Conservation (phyloP, 2,329 filamentous ascomycete genomes). For the Xylaria hypoxylon region DNA sequence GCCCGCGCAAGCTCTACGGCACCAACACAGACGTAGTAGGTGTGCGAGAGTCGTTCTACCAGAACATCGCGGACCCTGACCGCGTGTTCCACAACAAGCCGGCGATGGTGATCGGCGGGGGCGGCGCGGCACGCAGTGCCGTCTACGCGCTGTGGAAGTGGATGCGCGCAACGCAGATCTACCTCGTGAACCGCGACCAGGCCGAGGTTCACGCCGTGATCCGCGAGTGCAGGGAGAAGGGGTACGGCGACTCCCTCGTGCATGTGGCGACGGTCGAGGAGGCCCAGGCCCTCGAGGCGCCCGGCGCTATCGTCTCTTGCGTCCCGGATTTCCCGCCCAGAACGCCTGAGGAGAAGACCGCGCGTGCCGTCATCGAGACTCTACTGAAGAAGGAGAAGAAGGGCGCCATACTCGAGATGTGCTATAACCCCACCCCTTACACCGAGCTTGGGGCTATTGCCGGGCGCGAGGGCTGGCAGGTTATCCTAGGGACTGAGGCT, state of each 20-base stretch:
- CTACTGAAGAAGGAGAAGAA: conserved; percentile 64
- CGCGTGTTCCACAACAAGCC: conserved; percentile 67
- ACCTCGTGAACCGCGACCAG: conserved; percentile 80
- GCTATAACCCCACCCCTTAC: conserved; percentile 79
- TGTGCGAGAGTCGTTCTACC: conserved; percentile 77
- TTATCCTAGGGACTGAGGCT: conserved; percentile 80
- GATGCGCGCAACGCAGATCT: conserved; percentile 75
- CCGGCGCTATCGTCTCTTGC: conserved; percentile 77
- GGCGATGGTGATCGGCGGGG: conserved; percentile 80
- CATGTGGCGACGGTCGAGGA: conserved; percentile 72
- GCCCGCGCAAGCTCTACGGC: conserved; percentile 70
- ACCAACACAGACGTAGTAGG: conserved; percentile 87
- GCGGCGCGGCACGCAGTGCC: conserved; percentile 81
- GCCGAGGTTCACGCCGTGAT: conserved; percentile 75
- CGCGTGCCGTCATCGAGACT: conserved; percentile 66
- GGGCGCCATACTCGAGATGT: conserved; percentile 83
- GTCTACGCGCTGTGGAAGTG: conserved; percentile 79
- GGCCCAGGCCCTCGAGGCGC: conserved; percentile 66
- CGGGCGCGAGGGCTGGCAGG: conserved; percentile 73
- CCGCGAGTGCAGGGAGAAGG: conserved; percentile 68
- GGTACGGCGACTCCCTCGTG: conserved; percentile 69
- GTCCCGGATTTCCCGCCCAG: conserved; percentile 81
- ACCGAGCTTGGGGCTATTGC: conserved; percentile 74
- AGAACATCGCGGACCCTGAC: conserved; percentile 62
- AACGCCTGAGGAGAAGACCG: conserved; percentile 70